Evolutionary conservation across 768 basidiomycete species (phyloP).

Genomic region (Auricularia sp.): DNA sequence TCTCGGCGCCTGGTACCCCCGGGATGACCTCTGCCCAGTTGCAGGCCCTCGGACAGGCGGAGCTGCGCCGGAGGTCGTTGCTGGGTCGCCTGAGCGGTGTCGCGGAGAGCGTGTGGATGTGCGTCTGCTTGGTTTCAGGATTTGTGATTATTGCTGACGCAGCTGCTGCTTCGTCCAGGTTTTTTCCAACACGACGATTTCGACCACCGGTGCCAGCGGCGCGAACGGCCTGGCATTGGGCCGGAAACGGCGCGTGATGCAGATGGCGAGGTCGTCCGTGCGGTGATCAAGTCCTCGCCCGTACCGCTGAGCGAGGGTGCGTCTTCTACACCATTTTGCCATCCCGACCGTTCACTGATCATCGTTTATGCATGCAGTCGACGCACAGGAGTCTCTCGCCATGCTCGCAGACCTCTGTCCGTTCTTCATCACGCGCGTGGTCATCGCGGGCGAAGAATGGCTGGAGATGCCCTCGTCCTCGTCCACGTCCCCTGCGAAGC

Average conservation of each 20-base stretch:
- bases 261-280: slow-evolving; percentile 53
- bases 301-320: slow-evolving; percentile 55
- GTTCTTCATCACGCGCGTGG: slow-evolving; percentile 63
- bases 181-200: slow-evolving; percentile 56
- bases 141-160: not conserved
- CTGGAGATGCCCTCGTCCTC: slow-evolving; percentile 33
- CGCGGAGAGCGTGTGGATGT: slow-evolving; percentile 89
- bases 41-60: slow-evolving; percentile 65
- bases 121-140: slow-evolving; percentile 17
- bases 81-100: slow-evolving; percentile 69
- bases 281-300: slow-evolving; percentile 71
- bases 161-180: slow-evolving; percentile 29
- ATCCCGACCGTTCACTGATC: not conserved
- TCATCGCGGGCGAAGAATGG: slow-evolving; percentile 48
- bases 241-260: slow-evolving; percentile 65
- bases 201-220: slow-evolving; percentile 42
- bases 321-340: not conserved
- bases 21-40: slow-evolving; percentile 46
- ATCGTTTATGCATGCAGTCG: slow-evolving; percentile 27
- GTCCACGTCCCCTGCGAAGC: slow-evolving; percentile 30
- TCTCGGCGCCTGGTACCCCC: slow-evolving; percentile 27
- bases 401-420: slow-evolving; percentile 64
- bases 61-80: slow-evolving; percentile 63
- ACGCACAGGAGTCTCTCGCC: slow-evolving; percentile 64
- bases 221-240: slow-evolving; percentile 9